Conservation (phyloP, 2,329 filamentous ascomycete genomes). For the Arthrobotrys musiformis region DNA sequence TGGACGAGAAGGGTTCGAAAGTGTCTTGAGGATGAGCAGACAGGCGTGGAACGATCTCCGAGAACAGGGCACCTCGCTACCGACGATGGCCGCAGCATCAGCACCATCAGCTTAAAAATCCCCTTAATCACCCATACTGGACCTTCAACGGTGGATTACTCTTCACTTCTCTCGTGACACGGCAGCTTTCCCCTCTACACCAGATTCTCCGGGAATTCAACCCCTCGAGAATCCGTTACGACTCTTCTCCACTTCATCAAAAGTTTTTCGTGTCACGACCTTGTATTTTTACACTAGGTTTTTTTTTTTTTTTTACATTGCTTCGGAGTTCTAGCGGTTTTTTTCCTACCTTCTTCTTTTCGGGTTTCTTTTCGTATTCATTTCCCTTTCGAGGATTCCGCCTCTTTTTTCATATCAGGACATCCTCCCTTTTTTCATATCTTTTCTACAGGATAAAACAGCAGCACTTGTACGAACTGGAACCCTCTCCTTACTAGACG, state of each 20-base stretch:
- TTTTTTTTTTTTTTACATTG: conserved; percentile 4
- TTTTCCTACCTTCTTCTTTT: not conserved
- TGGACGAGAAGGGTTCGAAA: conserved; percentile 93
- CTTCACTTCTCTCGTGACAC: conserved; percentile 5
- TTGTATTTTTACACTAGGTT: not conserved
- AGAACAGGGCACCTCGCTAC: conserved; percentile 37
- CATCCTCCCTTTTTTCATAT: not conserved
- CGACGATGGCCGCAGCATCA: conserved; percentile 15
- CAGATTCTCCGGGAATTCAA: no score
- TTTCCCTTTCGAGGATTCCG: not conserved
- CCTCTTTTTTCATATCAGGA: not conserved
- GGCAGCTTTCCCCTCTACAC: not conserved
- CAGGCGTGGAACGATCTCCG: conserved; percentile 53
- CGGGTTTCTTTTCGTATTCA: not conserved
- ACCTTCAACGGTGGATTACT: not conserved
- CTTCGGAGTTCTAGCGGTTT: conserved; percentile 46
- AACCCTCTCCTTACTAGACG: conserved; percentile 17
- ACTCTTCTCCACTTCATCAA: conserved; percentile 20
- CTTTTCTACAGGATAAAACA: not conserved
- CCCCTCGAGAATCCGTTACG: not conserved
- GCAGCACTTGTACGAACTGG: conserved; percentile 5
- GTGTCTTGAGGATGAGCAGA: conserved; percentile 80
- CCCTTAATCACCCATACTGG: not conserved
- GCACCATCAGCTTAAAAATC: conserved; percentile 16
- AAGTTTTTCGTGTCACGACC: conserved; percentile 18